These are phyloP conservation scores for Arthrobotrys conoides DNA, from an alignment of 2,329 filamentous ascomycete genomes.

Conservation along the genomic window DNA sequence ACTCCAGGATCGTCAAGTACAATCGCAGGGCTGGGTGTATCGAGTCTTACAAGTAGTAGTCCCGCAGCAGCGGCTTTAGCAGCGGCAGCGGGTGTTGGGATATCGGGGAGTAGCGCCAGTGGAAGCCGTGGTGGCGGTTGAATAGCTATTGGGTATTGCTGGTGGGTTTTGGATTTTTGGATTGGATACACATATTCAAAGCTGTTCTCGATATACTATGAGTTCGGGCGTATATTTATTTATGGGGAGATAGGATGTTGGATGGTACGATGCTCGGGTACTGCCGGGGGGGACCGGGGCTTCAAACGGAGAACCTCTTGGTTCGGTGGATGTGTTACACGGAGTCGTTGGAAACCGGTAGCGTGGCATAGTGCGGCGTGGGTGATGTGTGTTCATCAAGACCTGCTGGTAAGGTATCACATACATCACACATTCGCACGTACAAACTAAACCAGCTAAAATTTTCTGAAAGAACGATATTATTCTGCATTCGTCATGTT, in stretches of 20 bases:
- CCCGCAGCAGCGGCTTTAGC: slow-evolving; percentile 48
- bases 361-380: neutral
- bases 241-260: neutral
- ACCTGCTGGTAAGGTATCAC: neutral
- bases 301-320: neutral
- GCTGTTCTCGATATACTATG: neutral
- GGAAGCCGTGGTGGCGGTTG: slow-evolving; percentile 9
- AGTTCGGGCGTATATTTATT: neutral
- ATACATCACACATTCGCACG: neutral
- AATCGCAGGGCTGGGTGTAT: neutral
- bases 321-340: neutral
- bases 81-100: slow-evolving; percentile 8
- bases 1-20: slow-evolving; percentile 10
- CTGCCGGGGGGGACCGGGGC: neutral
- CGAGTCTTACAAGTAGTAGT: slow-evolving; percentile 18
- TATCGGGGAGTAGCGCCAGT: neutral
- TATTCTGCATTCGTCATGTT: neutral
- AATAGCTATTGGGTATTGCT: neutral
- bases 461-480: slow-evolving; percentile 1
- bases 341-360: neutral
- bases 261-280: neutral
- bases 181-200: neutral
- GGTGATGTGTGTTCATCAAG: neutral
- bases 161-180: neutral
- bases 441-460: neutral